Base-by-base conservation (phyloP, 2,329 filamentous ascomycete species). In the Phialophora chinensis region DNA sequence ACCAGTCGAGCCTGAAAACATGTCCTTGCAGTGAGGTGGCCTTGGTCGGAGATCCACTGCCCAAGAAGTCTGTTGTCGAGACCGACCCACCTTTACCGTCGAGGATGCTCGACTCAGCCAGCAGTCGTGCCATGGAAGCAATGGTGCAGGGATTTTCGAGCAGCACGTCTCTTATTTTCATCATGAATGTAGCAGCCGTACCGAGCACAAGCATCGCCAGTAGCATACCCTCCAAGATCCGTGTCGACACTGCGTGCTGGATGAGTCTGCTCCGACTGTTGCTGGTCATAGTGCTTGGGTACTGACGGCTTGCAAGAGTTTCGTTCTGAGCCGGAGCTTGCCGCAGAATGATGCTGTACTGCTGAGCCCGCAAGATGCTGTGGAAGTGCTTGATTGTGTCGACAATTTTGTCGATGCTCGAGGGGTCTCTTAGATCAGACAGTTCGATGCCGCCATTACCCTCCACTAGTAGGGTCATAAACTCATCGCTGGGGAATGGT, bases 331-430 rank as follows among this genome's bases (percentile, higher is more conserved):
- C 23, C 2, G 23, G 49, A 53, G 49, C 10, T 29, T 53, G 49
- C 11, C 49, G 49, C 11, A 53, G 20, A 12, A 53, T 20, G 49
- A 53, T 25, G 49, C 20, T 53, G 23, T 53, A 53, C 20, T 53
- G 49, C 27, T 53, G 49, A 14, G 49, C 49, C 27, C 49, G 49
- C 20, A 29, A 5, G 23, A 53, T 53, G 20, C 49, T 4, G 27
- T 53, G 49, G 49, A 53, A 29, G 27, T 53, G 49, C 27, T 53
- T 53, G 49, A 53, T 53, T 8, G 20, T 29, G 49, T 53, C 49
- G 17, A 53, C 49, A 53, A 53, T 53, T 7, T 12, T 29, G 14
- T 53, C 49, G 49, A 53, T 27, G 6, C 20, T 53, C 23, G 49
- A 27, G 27, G 49, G 49, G 8, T 53, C 49, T 12, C 20, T 29